These are phyloP conservation scores for Colletotrichum chlorophyti DNA, from an alignment of 2,329 filamentous ascomycete species.

Conservation along the genomic window DNA sequence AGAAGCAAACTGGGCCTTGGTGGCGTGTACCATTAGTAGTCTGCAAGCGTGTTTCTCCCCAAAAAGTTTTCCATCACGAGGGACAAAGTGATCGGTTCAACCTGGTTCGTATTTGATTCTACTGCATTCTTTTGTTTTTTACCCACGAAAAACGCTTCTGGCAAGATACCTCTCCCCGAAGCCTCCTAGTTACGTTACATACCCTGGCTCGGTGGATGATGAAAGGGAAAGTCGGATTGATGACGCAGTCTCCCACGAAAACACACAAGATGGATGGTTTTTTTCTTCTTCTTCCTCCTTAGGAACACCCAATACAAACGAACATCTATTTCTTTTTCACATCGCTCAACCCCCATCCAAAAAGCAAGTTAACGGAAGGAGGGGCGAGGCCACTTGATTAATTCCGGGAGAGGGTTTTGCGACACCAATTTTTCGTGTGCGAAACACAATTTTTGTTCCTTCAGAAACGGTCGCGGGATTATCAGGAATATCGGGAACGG, in stretches of 20 bases:
- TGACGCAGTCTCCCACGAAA: conserved; percentile 23
- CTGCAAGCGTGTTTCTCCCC: conserved; percentile 23
- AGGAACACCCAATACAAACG: background rate
- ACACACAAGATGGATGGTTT: conserved; percentile 22
- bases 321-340: conserved; percentile 14
- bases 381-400: background rate
- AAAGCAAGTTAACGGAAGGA: background rate
- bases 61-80: conserved; percentile 7
- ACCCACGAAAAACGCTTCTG: conserved; percentile 7
- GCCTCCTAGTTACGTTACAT: conserved; percentile 27
- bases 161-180: conserved; percentile 23
- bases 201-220: conserved; percentile 27
- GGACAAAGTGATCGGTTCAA: conserved; percentile 24
- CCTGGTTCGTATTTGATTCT: conserved; percentile 27
- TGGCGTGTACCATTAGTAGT: conserved; percentile 25
- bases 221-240: conserved; percentile 23
- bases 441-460: background rate
- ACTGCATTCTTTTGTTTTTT: conserved; percentile 17
- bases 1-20: background rate
- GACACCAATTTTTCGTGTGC: conserved; percentile 8
- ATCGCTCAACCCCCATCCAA: no score
- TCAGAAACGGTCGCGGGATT: conserved; percentile 9
- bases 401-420: conserved; percentile 16
- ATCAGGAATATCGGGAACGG: conserved; percentile 16
- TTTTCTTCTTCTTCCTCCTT: conserved; percentile 1